These are phyloP conservation scores for Gossypium ekmanianum DNA, from an alignment of 345 rosid genomes.

Conservation along the genomic window DNA sequence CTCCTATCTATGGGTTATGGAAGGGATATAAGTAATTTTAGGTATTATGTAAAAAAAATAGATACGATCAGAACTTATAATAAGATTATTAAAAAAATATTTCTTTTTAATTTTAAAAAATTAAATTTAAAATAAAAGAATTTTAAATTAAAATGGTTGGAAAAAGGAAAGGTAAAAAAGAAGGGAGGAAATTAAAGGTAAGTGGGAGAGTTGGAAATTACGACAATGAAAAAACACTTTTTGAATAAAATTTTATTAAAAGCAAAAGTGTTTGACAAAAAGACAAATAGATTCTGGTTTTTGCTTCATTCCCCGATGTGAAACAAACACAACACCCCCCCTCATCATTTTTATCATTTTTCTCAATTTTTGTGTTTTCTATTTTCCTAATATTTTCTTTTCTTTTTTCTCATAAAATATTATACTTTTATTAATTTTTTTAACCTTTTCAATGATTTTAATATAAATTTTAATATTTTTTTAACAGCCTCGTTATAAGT, in stretches of 20 bases:
- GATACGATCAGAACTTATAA: too few relatives aligned
- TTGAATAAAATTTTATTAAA: slow-evolving; percentile 17
- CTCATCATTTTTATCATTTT: slow-evolving; percentile 16
- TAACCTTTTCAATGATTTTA: too few relatives aligned
- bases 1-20: too few relatives aligned
- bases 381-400: too few relatives aligned
- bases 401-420: not conserved
- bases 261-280: slow-evolving; percentile 21
- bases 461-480: too few relatives aligned
- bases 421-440: too few relatives aligned
- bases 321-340: not conserved
- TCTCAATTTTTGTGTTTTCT: not conserved
- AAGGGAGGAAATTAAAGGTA: not conserved
- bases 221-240: not conserved
- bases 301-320: slow-evolving; percentile 36
- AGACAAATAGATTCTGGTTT: slow-evolving; percentile 48
- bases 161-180: not conserved
- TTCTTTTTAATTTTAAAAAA: too few relatives aligned
- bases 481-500: too few relatives aligned
- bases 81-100: too few relatives aligned
- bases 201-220: not conserved
- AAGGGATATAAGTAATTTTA: too few relatives aligned
- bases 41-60: rapidly evolving
- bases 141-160: too few relatives aligned
- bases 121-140: too few relatives aligned